phyloP scores from a whole-genome alignment of 768 basidiomycete species.

The Boletus rex-veris region DNA sequence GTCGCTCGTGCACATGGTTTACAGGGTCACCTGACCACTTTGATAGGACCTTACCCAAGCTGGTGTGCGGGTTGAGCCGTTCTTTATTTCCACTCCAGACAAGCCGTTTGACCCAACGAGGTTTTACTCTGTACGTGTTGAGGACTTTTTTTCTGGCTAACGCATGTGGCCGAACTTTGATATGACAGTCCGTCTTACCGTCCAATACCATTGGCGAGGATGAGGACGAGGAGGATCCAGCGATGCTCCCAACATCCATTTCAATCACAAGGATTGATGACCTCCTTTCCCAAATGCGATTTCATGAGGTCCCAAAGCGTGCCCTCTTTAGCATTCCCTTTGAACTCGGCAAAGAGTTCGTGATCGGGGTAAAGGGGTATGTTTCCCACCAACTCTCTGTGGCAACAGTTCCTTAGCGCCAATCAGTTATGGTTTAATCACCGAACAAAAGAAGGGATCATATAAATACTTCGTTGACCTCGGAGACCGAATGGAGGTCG shows the following conservation, averaged over 20 bases:
- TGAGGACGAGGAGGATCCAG: constrained; percentile 48
- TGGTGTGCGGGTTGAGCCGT: constrained; percentile 79
- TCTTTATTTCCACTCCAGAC: constrained; percentile 74
- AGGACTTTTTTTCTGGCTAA: not conserved
- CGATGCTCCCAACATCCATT: constrained; percentile 61
- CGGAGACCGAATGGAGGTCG: constrained; percentile 76
- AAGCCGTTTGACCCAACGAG: constrained; percentile 67
- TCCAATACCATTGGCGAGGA: constrained; percentile 44
- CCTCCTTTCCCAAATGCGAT: constrained; percentile 73
- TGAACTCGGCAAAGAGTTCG: constrained; percentile 67
- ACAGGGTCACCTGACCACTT: not conserved
- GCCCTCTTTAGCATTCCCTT: constrained; percentile 81
- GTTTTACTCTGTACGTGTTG: constrained; percentile 69
- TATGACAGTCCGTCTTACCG: constrained; percentile 54
- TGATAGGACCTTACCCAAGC: constrained; percentile 75
- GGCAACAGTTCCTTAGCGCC: constrained; percentile 5
- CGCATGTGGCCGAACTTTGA: constrained; percentile 4
- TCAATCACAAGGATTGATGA: constrained; percentile 78
- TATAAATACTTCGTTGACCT: constrained; percentile 83
- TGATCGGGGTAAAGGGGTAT: constrained; percentile 81
- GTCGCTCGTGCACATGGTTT: constrained; percentile 18
- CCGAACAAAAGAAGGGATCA: constrained; percentile 79
- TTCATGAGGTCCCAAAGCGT: constrained; percentile 80
- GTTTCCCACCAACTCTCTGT: constrained; percentile 18
- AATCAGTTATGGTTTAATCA: constrained; percentile 79